Base-by-base conservation (phyloP, 1,284 basidiomycete species). In the Apiotrichum gamsii region DNA sequence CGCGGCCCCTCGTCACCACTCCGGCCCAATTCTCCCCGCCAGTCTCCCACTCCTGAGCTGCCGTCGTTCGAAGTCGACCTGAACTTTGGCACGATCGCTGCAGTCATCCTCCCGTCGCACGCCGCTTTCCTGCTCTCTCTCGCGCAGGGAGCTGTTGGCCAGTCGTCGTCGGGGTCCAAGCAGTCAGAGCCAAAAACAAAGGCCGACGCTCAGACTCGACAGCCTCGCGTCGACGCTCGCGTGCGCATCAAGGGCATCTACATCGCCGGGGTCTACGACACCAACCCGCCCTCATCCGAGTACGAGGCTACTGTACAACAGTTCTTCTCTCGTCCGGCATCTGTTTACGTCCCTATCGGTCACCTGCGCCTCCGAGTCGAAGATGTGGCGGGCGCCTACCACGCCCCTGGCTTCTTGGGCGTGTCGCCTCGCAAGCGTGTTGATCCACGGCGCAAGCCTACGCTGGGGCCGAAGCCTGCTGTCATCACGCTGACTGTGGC, bases 341-440 rank as follows among this genome's bases (percentile, higher is more conserved):
- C 56, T 1, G 56, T 52, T 3, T 60, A 58, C 42, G 25, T 68
- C 3, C 61, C 67, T 6, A 41, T 56, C n/a, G 62, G 60, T 3
- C 69, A 72, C 39, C 54, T 73, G 11, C 65, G 67, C 21, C 32
- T 72, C 1, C 54, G 56, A 0, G 34, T 69, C 10, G 69, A 70
- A n/a, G 47, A 39, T 2, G 36, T 69, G 8, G 51, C 46, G 3
- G 54, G 56, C 1, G 23, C 29, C 3, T 65, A 67, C 38, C n/a
- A 16, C 4, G 47, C 40, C 1, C 50, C 50, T n/a, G 56, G 47
- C 24, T 34, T 42, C n/a, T 5, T n/a, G 3, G 23, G 40, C 3
- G 16, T n/a, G 5, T 19, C 51, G 5, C 32, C 40, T 10, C 33
- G 46, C 9, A 41, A 38, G 19, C 43, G 43, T 3, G 30, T 31